Base-by-base conservation (phyloP, 2,329 filamentous ascomycete species). In the Nannizziopsis barbatae region DNA sequence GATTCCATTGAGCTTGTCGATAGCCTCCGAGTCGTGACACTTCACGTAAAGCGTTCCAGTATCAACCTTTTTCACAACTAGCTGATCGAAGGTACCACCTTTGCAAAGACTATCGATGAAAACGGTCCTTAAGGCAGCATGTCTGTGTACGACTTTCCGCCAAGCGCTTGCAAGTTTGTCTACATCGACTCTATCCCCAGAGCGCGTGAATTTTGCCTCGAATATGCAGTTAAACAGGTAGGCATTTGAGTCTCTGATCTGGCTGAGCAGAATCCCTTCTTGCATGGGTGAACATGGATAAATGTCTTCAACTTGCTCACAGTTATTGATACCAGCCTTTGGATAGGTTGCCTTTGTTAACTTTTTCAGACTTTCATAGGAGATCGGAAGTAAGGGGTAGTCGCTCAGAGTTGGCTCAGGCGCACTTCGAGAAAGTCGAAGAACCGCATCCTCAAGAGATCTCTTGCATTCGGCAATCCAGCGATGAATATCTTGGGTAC, bases 321-420 rank as follows among this genome's bases (percentile, higher is more conserved):
- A 60, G 5, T 61, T 18, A 27, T 55, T 58, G 1, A 52, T 22
- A 7, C 67, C 65, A 44, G 67, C 50, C 2, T 53, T 56, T 2
- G 66, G 63, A 1, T 74, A 55, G 35, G 60, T 70, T 3, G 62
- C 52, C 3, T 52, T 54, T 0, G 66, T 50, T 49, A 74, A 50
- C 6, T 56, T 63, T 0, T 67, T 57, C 30, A 76, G 62, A 4
- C 59, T 60, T 0, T 64, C 53, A 35, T 75, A 72, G 1, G 62
- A 66, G 45, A 72, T 57, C 1, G 67, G 64, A 6, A 75, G 60
- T 38, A 75, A 62, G 0, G 69, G 67, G 46, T 68, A 72, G 30
- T 71, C 70, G 50, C 65, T 69, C 9, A 70, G 50, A 0, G 71
- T 73, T 14, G 58, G 54, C 7, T 55, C 59, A 2, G 58, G 54